A percentile compares a stretch with the other conserved stretches of the same genome.
These are phyloP conservation scores for Elsinoe batatas DNA, from an alignment of 2,329 filamentous ascomycete genomes.

Conservation along the genomic window DNA sequence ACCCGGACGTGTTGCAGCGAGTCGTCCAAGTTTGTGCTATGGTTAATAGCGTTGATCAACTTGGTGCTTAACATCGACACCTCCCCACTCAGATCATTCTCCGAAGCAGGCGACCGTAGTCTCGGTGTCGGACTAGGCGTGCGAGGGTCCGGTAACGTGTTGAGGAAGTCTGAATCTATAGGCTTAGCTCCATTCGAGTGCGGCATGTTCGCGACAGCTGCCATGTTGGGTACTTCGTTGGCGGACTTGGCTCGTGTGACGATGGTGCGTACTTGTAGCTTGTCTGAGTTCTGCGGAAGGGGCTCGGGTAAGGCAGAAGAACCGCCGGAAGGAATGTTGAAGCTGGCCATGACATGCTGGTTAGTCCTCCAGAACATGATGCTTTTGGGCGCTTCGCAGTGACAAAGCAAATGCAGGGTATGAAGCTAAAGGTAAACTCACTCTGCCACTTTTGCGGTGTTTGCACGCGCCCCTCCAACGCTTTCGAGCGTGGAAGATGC, in stretches of 20 bases:
- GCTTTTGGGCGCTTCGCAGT: neutral
- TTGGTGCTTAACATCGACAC: constrained; percentile 89
- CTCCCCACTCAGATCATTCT: constrained; percentile 54
- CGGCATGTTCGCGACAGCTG: constrained; percentile 12
- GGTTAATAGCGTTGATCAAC: constrained; percentile 93
- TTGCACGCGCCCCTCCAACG: constrained; percentile 10
- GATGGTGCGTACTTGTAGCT: constrained; percentile 1
- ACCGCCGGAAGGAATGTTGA: constrained; percentile 10
- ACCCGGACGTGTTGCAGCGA: constrained; percentile 70
- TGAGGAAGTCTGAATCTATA: constrained; percentile 14
- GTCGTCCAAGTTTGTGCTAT: constrained; percentile 87
- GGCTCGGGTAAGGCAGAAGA: neutral
- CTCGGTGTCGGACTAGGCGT: constrained; percentile 16
- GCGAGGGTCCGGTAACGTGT: constrained; percentile 17
- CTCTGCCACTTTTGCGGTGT: constrained; percentile 13
- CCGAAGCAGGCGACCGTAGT: constrained; percentile 10
- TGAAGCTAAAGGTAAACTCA: neutral
- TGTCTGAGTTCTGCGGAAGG: neutral
- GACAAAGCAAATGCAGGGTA: neutral
- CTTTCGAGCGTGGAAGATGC: neutral
- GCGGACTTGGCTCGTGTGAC: constrained; percentile 12
- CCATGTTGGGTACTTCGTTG: constrained; percentile 10
- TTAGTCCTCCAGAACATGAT: constrained; percentile 12
- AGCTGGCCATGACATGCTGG: constrained; percentile 8
- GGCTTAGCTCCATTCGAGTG: constrained; percentile 7